Evolutionary conservation across 345 rosid species (phyloP).

Genomic region (Salix caprea): DNA sequence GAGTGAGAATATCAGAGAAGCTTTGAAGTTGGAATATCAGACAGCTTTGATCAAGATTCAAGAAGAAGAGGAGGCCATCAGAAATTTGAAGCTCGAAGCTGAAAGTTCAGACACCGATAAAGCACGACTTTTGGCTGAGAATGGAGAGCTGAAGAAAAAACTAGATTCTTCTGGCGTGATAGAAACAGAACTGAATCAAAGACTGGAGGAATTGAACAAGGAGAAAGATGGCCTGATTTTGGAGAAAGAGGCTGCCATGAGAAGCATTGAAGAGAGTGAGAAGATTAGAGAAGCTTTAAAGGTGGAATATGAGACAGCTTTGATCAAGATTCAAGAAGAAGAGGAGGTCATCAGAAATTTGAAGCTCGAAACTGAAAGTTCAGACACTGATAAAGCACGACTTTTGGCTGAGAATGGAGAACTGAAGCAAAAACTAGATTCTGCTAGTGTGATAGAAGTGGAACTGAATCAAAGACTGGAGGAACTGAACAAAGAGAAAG

Average conservation of each 20-base stretch:
- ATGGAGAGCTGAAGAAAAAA: constrained; percentile 21
- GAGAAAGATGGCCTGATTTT: constrained; percentile 10
- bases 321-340: constrained; percentile 48
- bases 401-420: constrained; percentile 45
- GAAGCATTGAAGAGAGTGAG: constrained; percentile 6
- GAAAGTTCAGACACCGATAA: constrained; percentile 45
- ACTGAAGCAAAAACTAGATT: constrained; percentile 41
- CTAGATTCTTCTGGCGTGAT: constrained; percentile 33
- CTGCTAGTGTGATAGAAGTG: constrained; percentile 38
- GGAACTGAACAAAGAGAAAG: constrained; percentile 17
- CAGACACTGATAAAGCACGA: constrained; percentile 36
- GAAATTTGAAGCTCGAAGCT: constrained; percentile 51
- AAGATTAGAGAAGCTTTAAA: constrained; percentile 28
- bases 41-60: constrained; percentile 47
- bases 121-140: constrained; percentile 37
- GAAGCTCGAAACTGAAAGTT: constrained; percentile 53
- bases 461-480: constrained; percentile 30
- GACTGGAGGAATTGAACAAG: constrained; percentile 15
- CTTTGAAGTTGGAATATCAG: constrained; percentile 43
- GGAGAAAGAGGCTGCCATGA: constrained; percentile 19
- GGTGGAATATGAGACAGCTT: constrained; percentile 47
- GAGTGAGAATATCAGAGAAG: constrained; percentile 18
- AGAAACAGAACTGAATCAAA: constrained; percentile 35
- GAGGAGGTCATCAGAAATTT: constrained; percentile 41
- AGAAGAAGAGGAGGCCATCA: constrained; percentile 45